Base-by-base conservation (phyloP, 2,329 filamentous ascomycete genomes). In the Triangularia setosa region DNA sequence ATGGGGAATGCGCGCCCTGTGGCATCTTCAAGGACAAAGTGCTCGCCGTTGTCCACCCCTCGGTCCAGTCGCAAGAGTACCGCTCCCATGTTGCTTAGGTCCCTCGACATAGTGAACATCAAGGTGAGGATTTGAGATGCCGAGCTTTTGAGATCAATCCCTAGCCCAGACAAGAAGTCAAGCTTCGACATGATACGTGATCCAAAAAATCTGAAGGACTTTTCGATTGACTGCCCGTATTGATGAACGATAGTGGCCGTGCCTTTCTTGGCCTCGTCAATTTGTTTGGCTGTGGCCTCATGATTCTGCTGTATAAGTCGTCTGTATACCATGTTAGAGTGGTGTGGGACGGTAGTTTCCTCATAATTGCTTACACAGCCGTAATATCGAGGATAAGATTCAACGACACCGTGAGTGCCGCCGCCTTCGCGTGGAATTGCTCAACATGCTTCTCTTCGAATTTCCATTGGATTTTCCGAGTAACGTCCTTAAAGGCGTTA, bases 11-110 rank as follows among this genome's bases (percentile, higher is more conserved):
- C 16, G 21, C 25, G 7, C 14, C 48, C 48, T 24, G 58, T 61
- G 14, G 25, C 24, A 16, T 61, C 59, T 55, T 61, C 59, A 18
- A 61, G 44, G 3, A 33, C 44, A 24, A 61, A 55, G 27, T 61
- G 52, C 25, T 54, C 25, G 48, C 53, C 48, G 44, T 30, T 53
- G 21, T 23, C 8, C 9, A 61, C 14, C 21, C 24, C 24, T 24
- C 59, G 11, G 6, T 61, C 24, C 14, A 61, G 14, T 7, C 44
- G 4, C 7, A 55, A 18, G 48, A 61, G 25, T 27, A 55, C 52
- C 14, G 23, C 52, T 25, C 52, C 23, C 23, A 55, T 28, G 23
- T 4, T 27, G 23, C 11, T 27, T 23, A 55, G 52, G 25, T 55
- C 52, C 27, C 14, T n/a, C 25, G 52, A 24, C 23, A 55, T 55